phyloP scores from a whole-genome alignment of 768 basidiomycete species.

The Leccinum barrowsii region DNA sequence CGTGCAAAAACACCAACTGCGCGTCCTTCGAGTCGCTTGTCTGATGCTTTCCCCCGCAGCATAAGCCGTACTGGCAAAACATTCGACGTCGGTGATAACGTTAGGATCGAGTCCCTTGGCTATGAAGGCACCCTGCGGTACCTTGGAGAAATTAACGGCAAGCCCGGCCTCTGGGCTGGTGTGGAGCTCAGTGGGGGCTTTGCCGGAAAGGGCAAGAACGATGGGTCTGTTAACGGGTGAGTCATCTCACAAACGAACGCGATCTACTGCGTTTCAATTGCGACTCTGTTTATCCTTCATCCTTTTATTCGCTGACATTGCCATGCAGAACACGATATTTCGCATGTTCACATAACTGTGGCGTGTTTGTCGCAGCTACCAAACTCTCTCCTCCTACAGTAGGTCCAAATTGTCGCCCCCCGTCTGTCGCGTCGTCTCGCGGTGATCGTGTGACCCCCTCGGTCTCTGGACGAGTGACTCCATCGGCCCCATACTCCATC shows the following conservation, averaged over 20 bases:
- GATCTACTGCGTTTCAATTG: background rate
- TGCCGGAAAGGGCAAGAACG: conserved; percentile 90
- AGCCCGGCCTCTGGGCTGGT: conserved; percentile 89
- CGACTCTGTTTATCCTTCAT: background rate
- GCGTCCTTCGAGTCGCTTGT: conserved; percentile 65
- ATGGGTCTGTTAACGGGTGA: conserved; percentile 86
- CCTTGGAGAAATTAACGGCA: conserved; percentile 84
- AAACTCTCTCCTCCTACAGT: conserved; percentile 82
- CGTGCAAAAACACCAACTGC: conserved; percentile 52
- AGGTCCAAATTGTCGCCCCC: conserved; percentile 56
- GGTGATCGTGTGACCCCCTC: conserved; percentile 44
- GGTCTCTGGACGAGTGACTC: conserved; percentile 43
- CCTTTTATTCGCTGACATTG: conserved; percentile 9
- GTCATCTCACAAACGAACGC: conserved; percentile 29
- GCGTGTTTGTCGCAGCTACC: conserved; percentile 81
- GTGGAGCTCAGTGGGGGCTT: conserved; percentile 87
- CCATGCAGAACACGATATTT: conserved; percentile 75
- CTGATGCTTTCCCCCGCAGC: conserved; percentile 52
- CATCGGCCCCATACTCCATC: conserved; percentile 37
- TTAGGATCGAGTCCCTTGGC: conserved; percentile 83
- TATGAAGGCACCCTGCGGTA: conserved; percentile 82
- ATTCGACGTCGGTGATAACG: conserved; percentile 76
- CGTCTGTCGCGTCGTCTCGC: conserved; percentile 77
- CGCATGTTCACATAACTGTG: conserved; percentile 75
- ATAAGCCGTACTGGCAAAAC: conserved; percentile 41